phyloP scores from a whole-genome alignment of 2,329 filamentous ascomycete genomes.

The Ascochyta lentis region DNA sequence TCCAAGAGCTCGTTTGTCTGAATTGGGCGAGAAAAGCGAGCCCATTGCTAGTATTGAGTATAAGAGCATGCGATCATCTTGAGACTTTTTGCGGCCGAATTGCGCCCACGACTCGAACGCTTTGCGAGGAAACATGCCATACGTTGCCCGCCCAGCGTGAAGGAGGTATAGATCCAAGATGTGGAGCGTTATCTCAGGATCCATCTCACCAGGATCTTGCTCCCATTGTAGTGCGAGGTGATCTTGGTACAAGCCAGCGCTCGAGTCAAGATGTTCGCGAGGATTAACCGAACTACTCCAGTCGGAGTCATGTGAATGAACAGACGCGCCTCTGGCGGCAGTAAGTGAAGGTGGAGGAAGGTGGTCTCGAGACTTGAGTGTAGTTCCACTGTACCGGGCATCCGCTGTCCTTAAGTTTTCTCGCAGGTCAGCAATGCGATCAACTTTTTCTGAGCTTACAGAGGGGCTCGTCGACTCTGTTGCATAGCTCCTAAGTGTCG shows the following conservation, averaged over 20 bases:
- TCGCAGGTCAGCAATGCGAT: constrained; percentile 39
- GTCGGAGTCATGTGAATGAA: constrained; percentile 44
- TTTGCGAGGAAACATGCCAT: constrained; percentile 62
- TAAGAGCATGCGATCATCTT: constrained; percentile 65
- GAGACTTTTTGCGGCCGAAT: constrained; percentile 55
- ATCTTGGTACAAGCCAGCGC: constrained; percentile 43
- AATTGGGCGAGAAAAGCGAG: constrained; percentile 60
- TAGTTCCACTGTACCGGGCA: constrained; percentile 36
- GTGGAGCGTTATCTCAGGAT: constrained; percentile 58
- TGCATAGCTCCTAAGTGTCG: constrained; percentile 41
- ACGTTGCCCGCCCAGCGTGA: constrained; percentile 62
- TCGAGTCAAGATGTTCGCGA: constrained; percentile 35
- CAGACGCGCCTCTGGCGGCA: constrained; percentile 40
- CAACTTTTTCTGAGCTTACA: constrained; percentile 37
- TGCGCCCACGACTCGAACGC: constrained; percentile 63
- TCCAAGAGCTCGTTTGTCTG: constrained; percentile 54
- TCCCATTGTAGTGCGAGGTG: constrained; percentile 52
- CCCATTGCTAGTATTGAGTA: constrained; percentile 66
- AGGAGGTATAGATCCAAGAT: constrained; percentile 64
- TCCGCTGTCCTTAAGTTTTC: constrained; percentile 38
- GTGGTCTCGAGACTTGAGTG: constrained; percentile 36
- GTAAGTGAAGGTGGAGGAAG: constrained; percentile 29
- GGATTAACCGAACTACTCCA: constrained; percentile 42
- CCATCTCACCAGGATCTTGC: constrained; percentile 61
- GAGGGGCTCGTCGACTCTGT: constrained; percentile 40